Evolutionary conservation across 805 yeast species (phyloP), one percentile per base, ranked within the genome.

Genomic region (Lipomyces mesembrius): DNA sequence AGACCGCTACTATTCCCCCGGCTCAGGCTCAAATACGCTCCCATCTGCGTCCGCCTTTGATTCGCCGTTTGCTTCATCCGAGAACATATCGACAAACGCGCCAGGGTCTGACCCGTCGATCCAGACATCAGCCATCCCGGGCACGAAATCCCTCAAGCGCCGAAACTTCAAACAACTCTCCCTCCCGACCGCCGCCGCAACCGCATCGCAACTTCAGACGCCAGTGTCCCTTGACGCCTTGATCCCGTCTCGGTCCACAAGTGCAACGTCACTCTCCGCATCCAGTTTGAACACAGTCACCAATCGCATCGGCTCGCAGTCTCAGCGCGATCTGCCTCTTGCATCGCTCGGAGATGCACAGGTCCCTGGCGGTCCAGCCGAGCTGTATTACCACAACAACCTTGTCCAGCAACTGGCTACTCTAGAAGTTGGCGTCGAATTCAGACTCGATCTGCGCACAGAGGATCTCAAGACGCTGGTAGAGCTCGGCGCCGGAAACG

Each of bases 401-500:
- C 54, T 83, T 12, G 80, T 80, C 57, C 71, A 66, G 27, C 83
- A 79, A 64, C 78, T 85, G 62, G 83, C 83, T 57, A 83, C 81
- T 68, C 76, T 84, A 37, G 86, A 85, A 69, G 74, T 85, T 3
- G 86, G 88, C 0, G 79, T 85, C 56, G 88, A 85, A 72, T 84
- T 84, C 71, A 82, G 83, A 62, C 77, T 84, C 51, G 82, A 83
- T 61, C 80, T 87, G 58, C 82, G 82, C 62, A 83, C 83, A 54
- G 87, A 86, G 55, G 97, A 95, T 74, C 78, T 95, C 32, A 85
- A 92, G 17, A 85, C 87, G 43, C 77, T 95, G 61, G 87, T 91
- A 67, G 87, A 87, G 68, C 82, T 95, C 60, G 99, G 99, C 9
- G 84, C 91, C 35, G 99, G 99, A 12, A 93, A 91, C 76, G 92